These are phyloP conservation scores for Trypethelium eluteriae DNA, from an alignment of 495 filamentous ascomycete genomes.

Conservation along the genomic window DNA sequence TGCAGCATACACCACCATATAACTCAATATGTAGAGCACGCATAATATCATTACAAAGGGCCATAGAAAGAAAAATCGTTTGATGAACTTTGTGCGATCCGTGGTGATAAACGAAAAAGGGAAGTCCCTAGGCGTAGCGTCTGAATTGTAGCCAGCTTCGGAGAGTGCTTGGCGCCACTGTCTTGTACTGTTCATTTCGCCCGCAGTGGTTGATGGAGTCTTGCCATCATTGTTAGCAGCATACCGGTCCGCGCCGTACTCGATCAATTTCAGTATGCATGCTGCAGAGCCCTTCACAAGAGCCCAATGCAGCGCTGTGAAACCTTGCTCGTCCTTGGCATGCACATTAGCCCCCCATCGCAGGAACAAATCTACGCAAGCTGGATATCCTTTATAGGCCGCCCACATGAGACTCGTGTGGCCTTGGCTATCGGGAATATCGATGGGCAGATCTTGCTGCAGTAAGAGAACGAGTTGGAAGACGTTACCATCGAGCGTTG, in stretches of 20 bases:
- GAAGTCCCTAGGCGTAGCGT: conserved; percentile 61
- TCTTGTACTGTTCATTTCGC: conserved; percentile 77
- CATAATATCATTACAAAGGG: conserved; percentile 69
- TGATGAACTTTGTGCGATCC: conserved; percentile 65
- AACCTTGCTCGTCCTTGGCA: conserved; percentile 79
- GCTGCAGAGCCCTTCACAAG: conserved; percentile 80
- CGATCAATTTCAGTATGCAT: conserved; percentile 84
- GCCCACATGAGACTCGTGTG: conserved; percentile 98
- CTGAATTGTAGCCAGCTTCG: conserved; percentile 75
- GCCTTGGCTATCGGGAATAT: conserved; percentile 75
- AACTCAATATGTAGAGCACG: conserved; percentile 61
- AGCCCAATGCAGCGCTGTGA: conserved; percentile 93
- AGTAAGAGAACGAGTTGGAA: conserved; percentile 78
- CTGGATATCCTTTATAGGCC: conserved; percentile 89
- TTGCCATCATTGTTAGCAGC: conserved; percentile 80
- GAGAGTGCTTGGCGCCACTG: conserved; percentile 78
- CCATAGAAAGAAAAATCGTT: conserved; percentile 84
- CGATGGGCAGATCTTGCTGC: conserved; percentile 88
- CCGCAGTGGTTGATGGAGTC: conserved; percentile 70
- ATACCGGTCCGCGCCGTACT: conserved; percentile 90
- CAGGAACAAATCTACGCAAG: conserved; percentile 84
- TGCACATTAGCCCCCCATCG: conserved; percentile 94
- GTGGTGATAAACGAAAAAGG: conserved; percentile 51
- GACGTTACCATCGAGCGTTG: conserved; percentile 95
- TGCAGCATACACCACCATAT: conserved; percentile 64